These are phyloP conservation scores for Diplodia seriata DNA, from an alignment of 2,329 filamentous ascomycete genomes.

Conservation along the genomic window DNA sequence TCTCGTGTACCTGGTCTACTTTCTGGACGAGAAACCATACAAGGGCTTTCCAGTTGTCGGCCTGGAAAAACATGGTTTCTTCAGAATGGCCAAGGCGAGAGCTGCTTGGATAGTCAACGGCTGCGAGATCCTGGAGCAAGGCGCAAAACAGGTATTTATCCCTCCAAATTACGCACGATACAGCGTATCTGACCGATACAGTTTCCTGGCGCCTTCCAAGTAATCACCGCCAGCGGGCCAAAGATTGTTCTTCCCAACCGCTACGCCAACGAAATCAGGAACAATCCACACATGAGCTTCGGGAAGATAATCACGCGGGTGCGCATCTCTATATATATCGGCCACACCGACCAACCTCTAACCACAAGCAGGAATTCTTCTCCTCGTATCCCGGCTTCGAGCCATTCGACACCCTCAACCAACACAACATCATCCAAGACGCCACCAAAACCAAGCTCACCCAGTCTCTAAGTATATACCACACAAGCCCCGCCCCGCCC, in stretches of 20 bases:
- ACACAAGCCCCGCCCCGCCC: too few species aligned
- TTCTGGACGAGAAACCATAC: neutral
- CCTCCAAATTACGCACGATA: too few species aligned
- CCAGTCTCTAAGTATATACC: slow-evolving; percentile 17
- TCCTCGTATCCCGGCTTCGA: slow-evolving; percentile 20
- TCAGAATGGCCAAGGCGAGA: slow-evolving; percentile 15
- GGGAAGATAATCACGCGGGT: slow-evolving; percentile 5
- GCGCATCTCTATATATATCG: neutral
- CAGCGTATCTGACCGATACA: neutral
- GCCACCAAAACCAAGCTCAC: slow-evolving; percentile 18
- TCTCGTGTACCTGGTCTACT: neutral
- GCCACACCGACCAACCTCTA: neutral
- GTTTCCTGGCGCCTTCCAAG: slow-evolving; percentile 5
- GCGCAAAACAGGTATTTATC: slow-evolving; percentile 5
- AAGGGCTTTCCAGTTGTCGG: slow-evolving; percentile 9
- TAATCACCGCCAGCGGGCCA: slow-evolving; percentile 20
- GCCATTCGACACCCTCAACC: slow-evolving; percentile 1
- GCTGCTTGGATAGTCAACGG: slow-evolving; percentile 16
- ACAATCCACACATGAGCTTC: slow-evolving; percentile 20
- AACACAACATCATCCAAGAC: slow-evolving; percentile 22
- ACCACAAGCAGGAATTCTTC: slow-evolving; percentile 20
- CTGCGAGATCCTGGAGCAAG: slow-evolving; percentile 1
- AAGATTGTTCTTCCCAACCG: slow-evolving; percentile 22
- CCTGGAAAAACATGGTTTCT: slow-evolving; percentile 2
- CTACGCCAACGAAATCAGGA: slow-evolving; percentile 28